phyloP scores from a whole-genome alignment of 2,329 filamentous ascomycete species.

The Drechslerella dactyloides region DNA sequence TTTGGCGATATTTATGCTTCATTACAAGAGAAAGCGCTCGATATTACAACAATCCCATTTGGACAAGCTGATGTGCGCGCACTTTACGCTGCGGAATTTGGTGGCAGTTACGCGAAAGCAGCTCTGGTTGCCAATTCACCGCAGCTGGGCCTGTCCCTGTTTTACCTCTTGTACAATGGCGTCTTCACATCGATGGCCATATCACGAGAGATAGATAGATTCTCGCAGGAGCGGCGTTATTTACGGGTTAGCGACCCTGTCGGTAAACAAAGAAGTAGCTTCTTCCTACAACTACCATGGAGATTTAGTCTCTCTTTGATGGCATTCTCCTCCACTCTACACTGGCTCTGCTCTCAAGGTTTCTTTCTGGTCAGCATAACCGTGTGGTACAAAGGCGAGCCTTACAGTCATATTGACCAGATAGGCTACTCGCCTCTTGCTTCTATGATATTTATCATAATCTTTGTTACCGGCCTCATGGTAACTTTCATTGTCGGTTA shows the following conservation, averaged over 20 bases:
- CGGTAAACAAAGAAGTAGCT: slow-evolving; percentile 60
- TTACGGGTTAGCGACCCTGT: slow-evolving; percentile 60
- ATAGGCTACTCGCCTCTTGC: slow-evolving; percentile 53
- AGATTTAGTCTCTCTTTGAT: slow-evolving; percentile 60
- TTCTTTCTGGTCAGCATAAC: slow-evolving; percentile 60
- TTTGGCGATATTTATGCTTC: too few relatives aligned
- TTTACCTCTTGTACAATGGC: slow-evolving; percentile 61
- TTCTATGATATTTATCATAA: slow-evolving; percentile 38
- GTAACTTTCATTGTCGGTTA: slow-evolving; percentile 10
- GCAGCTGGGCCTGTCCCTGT: slow-evolving; percentile 60
- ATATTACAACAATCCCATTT: too few relatives aligned
- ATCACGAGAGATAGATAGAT: slow-evolving; percentile 57
- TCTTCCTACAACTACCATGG: slow-evolving; percentile 61
- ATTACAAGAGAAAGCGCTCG: too few relatives aligned
- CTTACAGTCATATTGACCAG: slow-evolving; percentile 28
- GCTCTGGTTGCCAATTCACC: slow-evolving; percentile 61
- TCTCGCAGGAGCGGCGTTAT: slow-evolving; percentile 55
- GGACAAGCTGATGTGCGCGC: not conserved
- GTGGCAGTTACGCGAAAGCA: not conserved
- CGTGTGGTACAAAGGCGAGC: slow-evolving; percentile 49
- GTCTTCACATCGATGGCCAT: slow-evolving; percentile 61
- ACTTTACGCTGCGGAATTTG: too few relatives aligned
- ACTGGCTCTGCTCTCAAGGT: slow-evolving; percentile 63
- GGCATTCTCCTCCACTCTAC: slow-evolving; percentile 57
- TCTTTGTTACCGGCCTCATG: not conserved